Conservation (phyloP, 192 early-diverging fungal genomes). For the Coemansia sp. region DNA sequence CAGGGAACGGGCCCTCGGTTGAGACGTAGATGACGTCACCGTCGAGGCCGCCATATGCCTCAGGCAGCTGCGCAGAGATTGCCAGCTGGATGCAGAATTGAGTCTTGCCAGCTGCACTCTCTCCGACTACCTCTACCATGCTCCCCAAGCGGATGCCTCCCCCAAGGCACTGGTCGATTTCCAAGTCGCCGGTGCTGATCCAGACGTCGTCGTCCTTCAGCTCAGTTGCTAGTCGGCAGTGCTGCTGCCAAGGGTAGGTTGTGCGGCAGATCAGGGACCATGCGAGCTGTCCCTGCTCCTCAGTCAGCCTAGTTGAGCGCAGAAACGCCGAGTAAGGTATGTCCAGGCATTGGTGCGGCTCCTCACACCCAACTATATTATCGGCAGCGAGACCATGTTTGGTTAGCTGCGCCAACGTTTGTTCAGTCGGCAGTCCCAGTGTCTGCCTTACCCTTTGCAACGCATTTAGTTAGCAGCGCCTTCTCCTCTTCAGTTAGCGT, state of each 20-base stretch:
- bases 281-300: constrained; percentile 6
- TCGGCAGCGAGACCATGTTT: neutral
- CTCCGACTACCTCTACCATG: constrained; percentile 73
- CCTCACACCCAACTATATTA: constrained; percentile 17
- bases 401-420: neutral
- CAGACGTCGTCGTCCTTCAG: constrained; percentile 21
- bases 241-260: constrained; percentile 18
- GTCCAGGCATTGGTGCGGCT: constrained; percentile 27
- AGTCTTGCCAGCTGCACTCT: constrained; percentile 83
- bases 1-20: constrained; percentile 71
- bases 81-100: constrained; percentile 82
- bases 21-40: constrained; percentile 67
- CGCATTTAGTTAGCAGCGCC: constrained; percentile 17
- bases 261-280: constrained; percentile 11
- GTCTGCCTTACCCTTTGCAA: constrained; percentile 18
- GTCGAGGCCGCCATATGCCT: constrained; percentile 54
- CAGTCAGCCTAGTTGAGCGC: constrained; percentile 16
- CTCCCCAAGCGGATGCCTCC: constrained; percentile 59
- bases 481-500: constrained; percentile 5
- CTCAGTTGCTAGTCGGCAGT: neutral
- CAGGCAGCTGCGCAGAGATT: constrained; percentile 64
- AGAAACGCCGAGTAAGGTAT: constrained; percentile 21
- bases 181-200: constrained; percentile 55
- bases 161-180: constrained; percentile 57
- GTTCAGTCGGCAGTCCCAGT: neutral